A percentile compares a stretch with the other conserved stretches of the same genome.
Evolutionary conservation across 2,329 filamentous ascomycete species (phyloP).

Genomic region (Pestalotiopsis sp.): DNA sequence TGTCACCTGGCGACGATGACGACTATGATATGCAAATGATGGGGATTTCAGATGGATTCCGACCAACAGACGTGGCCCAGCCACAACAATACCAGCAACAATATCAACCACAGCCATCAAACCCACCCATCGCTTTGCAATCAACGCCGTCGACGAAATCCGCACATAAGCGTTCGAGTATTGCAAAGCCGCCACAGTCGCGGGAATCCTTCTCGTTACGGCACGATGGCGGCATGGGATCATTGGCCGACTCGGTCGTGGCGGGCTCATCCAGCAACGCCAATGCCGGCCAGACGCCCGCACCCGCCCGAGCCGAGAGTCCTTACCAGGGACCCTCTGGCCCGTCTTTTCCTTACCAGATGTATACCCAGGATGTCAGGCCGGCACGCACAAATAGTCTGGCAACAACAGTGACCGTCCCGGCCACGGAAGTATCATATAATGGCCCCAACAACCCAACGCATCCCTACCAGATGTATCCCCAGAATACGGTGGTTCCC

Average conservation of each 20-base stretch:
- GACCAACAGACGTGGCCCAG: constrained; percentile 29
- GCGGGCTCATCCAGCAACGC: constrained; percentile 34
- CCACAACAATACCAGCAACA: constrained; percentile 18
- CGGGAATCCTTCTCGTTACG: constrained; percentile 55
- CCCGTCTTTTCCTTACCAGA: constrained; percentile 82
- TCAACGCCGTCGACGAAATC: constrained; percentile 21
- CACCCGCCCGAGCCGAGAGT: constrained; percentile 46
- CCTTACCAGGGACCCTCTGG: constrained; percentile 72
- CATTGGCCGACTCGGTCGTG: constrained; percentile 23
- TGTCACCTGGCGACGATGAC: constrained; percentile 42
- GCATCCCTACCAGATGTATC: constrained; percentile 86
- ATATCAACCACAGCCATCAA: constrained; percentile 18
- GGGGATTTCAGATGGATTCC: constrained; percentile 47
- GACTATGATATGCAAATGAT: constrained; percentile 52
- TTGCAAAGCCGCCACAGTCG: constrained; percentile 53
- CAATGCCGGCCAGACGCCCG: constrained; percentile 29
- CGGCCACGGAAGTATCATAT: constrained; percentile 60
- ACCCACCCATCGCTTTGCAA: constrained; percentile 24
- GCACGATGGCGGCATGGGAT: constrained; percentile 50
- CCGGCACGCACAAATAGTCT: constrained; percentile 60
- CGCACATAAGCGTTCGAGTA: constrained; percentile 50
- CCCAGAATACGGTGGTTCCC: constrained; percentile 72
- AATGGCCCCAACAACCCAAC: constrained; percentile 68
- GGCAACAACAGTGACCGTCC: constrained; percentile 71
- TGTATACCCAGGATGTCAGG: constrained; percentile 76